These are phyloP conservation scores for Pelargonium citronellum DNA, from an alignment of 441 rosid species.

Conservation along the genomic window DNA sequence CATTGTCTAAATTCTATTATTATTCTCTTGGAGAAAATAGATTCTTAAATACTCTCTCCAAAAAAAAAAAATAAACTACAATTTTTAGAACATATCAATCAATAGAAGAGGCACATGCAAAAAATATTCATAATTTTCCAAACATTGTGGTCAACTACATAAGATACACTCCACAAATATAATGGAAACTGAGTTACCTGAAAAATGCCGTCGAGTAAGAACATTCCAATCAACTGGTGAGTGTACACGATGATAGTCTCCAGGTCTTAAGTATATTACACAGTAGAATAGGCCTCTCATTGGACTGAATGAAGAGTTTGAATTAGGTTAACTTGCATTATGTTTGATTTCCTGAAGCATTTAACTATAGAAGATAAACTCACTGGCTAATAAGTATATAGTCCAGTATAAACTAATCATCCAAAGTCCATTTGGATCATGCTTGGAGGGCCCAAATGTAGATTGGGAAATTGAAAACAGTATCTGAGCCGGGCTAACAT, in stretches of 20 bases:
- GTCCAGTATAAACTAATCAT: background rate
- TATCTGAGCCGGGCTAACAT: background rate
- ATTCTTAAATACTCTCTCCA: background rate
- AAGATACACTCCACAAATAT: background rate
- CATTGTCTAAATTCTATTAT: no score
- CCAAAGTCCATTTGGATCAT: slow-evolving; percentile 1
- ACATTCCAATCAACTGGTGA: slow-evolving; percentile 89
- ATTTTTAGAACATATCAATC: background rate
- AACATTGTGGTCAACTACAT: background rate
- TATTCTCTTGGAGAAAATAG: background rate
- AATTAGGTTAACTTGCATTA: slow-evolving; percentile 4
- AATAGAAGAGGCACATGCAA: background rate
- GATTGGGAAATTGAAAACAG: background rate
- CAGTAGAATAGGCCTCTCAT: slow-evolving; percentile 86
- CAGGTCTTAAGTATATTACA: slow-evolving; percentile 84
- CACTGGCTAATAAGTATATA: background rate
- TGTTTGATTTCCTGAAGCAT: slow-evolving; percentile 6
- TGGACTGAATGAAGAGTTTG: slow-evolving; percentile 48
- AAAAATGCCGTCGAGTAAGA: slow-evolving; percentile 75
- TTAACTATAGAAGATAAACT: slow-evolving; percentile 9
- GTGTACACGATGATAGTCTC: slow-evolving; percentile 90
- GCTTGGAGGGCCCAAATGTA: background rate
- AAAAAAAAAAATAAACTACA: no score
- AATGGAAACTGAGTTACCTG: slow-evolving; percentile 44
- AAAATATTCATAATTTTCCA: background rate